Conservation (phyloP, 2,329 filamentous ascomycete species). For the Colletotrichum scovillei region DNA sequence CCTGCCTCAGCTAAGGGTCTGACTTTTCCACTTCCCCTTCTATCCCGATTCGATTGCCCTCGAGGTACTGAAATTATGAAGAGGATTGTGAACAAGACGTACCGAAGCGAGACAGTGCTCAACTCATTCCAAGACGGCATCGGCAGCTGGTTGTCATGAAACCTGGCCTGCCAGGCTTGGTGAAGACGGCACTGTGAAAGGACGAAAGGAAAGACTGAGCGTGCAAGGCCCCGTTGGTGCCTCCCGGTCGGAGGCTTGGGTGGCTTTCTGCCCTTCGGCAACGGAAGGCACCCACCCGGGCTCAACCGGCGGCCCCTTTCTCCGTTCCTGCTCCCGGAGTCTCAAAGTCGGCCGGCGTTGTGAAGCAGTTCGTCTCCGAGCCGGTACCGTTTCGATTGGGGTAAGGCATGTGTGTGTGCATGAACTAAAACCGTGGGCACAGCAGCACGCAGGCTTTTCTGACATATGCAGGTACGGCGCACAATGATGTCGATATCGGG, state of each 20-base stretch:
- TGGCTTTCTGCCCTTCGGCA: neutral
- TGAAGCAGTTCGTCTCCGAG: neutral
- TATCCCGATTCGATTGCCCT: too few relatives aligned
- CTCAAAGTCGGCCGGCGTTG: neutral
- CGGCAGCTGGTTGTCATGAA: too few relatives aligned
- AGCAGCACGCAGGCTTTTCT: neutral
- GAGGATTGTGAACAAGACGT: neutral
- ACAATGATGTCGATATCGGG: slow-evolving; percentile 5
- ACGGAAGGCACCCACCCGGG: neutral
- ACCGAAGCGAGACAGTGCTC: neutral
- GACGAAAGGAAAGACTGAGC: neutral
- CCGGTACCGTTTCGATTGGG: neutral
- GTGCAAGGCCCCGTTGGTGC: neutral
- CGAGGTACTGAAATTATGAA: neutral
- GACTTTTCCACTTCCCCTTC: too few relatives aligned
- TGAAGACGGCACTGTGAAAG: neutral
- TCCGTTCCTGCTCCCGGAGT: neutral
- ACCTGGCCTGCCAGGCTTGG: too few relatives aligned
- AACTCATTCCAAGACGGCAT: neutral
- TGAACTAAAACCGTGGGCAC: neutral
- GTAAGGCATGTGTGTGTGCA: neutral
- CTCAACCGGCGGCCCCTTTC: too few relatives aligned
- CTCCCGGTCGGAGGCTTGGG: neutral
- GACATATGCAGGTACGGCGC: slow-evolving; percentile 30
- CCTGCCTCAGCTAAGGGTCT: too few relatives aligned